Base-by-base conservation (phyloP, 2,329 filamentous ascomycete species). In the Hypoxylon sp. region DNA sequence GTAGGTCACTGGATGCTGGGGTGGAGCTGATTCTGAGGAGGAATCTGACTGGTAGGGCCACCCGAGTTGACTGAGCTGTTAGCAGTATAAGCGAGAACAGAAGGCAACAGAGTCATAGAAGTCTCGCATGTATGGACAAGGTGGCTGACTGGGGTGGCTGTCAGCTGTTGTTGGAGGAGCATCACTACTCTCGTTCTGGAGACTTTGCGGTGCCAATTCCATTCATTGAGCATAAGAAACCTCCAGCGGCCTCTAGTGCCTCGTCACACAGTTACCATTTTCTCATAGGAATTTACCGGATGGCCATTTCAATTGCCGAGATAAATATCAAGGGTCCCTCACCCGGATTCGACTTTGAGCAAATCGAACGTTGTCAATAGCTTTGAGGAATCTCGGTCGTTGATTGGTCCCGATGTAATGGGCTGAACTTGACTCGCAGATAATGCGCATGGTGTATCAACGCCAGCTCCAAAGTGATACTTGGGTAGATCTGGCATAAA, bases 351-450 rank as follows among this genome's bases (percentile, higher is more conserved):
- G 41, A 61, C 30, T 29, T 34, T 56, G 43, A 39, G 30, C 37
- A 62, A 60, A 53, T 53, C 63, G 58, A 62, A 57, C n/a, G 41
- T 50, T 51, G 52, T 29, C 64, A 65, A 65, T 64, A 58, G 48
- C 45, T 55, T 53, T 19, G 34, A 43, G 39, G 19, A 34, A 32
- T 41, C 12, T 32, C 41, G 8, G 14, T 23, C 30, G 25, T 43
- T 69, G 61, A 69, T 69, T 69, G 67, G 67, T 63, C 60, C 61
- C 64, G n/a, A 62, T 30, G 34, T 39, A 37, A 63, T 58, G 57
- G 57, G 61, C 61, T 65, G 61, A 65, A 62, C 47, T 54, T 37
- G 54, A 56, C 34, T 64, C 53, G 67, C 51, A 63, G 63, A 45
- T 43, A 34, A 56, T 47, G 21, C 39, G 56, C 61, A 30, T 60